These are phyloP conservation scores for Pyrrhoderma lamaoense DNA, from an alignment of 1,284 basidiomycete species.

Conservation along the genomic window DNA sequence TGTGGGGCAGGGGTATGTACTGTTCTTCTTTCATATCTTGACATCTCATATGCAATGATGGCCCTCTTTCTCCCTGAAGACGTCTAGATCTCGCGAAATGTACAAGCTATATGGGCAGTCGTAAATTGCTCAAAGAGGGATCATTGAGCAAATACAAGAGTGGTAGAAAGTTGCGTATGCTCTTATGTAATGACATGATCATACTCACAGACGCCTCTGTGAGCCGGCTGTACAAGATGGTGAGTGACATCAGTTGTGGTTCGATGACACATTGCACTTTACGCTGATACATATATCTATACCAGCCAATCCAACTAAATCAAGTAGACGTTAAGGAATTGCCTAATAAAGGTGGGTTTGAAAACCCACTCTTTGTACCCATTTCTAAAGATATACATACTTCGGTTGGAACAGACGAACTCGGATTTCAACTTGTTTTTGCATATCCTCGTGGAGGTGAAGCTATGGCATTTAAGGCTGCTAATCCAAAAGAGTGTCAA, in stretches of 20 bases:
- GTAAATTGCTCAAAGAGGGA: slow-evolving; percentile 78
- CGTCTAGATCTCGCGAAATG: slow-evolving; percentile 86
- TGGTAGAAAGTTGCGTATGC: slow-evolving; percentile 68
- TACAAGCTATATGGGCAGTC: slow-evolving; percentile 70
- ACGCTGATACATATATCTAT: slow-evolving; percentile 10
- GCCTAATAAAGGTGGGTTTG: slow-evolving; percentile 40
- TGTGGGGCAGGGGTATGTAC: slow-evolving; percentile 74
- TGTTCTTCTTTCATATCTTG: not conserved
- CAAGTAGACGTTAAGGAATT: slow-evolving; percentile 52
- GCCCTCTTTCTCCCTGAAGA: slow-evolving; percentile 32
- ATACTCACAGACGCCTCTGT: slow-evolving; percentile 67
- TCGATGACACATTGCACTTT: no score
- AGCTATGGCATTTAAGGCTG: slow-evolving; percentile 53
- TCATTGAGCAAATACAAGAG: slow-evolving; percentile 76
- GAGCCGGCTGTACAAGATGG: slow-evolving; percentile 74
- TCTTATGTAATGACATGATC: slow-evolving; percentile 76
- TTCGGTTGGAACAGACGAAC: slow-evolving; percentile 43
- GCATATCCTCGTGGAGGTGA: slow-evolving; percentile 74
- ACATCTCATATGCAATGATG: slow-evolving; percentile 2
- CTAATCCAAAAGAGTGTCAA: slow-evolving; percentile 58
- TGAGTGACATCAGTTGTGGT: slow-evolving; percentile 32
- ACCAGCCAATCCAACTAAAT: slow-evolving; percentile 62
- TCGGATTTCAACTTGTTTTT: slow-evolving; percentile 54
- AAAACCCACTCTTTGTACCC: not conserved
- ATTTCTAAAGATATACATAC: slow-evolving; percentile 5